These are phyloP conservation scores for Fusarium foetens DNA, from an alignment of 2,329 filamentous ascomycete genomes.

Conservation along the genomic window DNA sequence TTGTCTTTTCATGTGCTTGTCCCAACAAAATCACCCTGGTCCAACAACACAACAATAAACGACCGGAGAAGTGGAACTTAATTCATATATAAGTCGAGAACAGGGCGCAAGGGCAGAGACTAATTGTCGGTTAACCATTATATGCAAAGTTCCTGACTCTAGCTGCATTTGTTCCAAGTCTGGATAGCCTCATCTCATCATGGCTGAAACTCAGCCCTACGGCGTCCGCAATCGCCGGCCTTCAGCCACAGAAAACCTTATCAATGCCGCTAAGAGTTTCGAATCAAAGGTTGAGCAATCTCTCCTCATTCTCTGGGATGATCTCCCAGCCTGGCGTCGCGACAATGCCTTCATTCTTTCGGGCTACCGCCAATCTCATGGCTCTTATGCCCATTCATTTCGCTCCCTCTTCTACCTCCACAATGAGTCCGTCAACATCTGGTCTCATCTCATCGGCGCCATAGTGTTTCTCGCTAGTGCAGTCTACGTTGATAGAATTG, in stretches of 20 bases:
- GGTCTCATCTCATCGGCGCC: slow-evolving; percentile 73
- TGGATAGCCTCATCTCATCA: slow-evolving; percentile 37
- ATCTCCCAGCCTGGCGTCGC: slow-evolving; percentile 67
- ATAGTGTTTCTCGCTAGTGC: slow-evolving; percentile 64
- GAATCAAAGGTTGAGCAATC: slow-evolving; percentile 55
- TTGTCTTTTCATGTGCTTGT: slow-evolving; percentile 45
- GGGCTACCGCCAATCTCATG: slow-evolving; percentile 64
- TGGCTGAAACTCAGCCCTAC: slow-evolving; percentile 13
- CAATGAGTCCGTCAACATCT: slow-evolving; percentile 73
- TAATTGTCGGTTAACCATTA: background rate
- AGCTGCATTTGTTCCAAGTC: background rate
- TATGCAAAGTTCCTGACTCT: background rate
- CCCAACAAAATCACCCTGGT: slow-evolving; percentile 46
- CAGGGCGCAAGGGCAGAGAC: background rate
- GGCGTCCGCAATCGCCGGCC: slow-evolving; percentile 44
- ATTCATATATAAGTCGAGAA: slow-evolving; percentile 18
- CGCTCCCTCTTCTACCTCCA: slow-evolving; percentile 64
- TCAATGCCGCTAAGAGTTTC: slow-evolving; percentile 41
- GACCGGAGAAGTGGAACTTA: slow-evolving; percentile 29
- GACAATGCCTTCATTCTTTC: slow-evolving; percentile 67
- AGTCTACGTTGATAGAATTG: slow-evolving; percentile 63
- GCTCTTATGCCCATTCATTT: slow-evolving; percentile 59
- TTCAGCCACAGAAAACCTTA: slow-evolving; percentile 44
- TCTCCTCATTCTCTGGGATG: slow-evolving; percentile 65
- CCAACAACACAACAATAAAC: slow-evolving; percentile 37